Base-by-base conservation (phyloP, 2,329 filamentous ascomycete species). In the Cyphellophora europaea region DNA sequence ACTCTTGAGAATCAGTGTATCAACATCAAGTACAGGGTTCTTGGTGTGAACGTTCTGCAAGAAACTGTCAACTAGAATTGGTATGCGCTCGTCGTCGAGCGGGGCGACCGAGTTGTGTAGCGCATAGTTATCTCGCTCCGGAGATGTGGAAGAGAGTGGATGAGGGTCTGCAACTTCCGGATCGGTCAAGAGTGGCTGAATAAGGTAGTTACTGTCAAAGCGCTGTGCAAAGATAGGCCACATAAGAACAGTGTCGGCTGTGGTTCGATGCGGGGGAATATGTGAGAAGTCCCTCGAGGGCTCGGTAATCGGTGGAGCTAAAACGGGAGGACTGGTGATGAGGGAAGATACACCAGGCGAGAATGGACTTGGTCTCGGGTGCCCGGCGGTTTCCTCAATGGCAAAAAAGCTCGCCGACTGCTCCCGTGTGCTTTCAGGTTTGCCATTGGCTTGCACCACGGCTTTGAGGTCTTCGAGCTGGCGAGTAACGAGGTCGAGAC, bases 1-100 rank as follows among this genome's bases (percentile, higher is more conserved):
- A 6, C 50, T 47, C 19, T 48, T 42, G 5, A 37, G 18, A 5
- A 51, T 30, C 5, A 60, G 40, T 2, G 43, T 34, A 17, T 52
- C 51, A 2, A 50, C 36, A 32, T 59, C 52, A 2, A 59, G 41
- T 4, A 61, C 53, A 3, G 58, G 58, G 39, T 61, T 58, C 33
- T 58, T 58, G 4, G 50, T 58, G 38, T 59, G 56, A 2, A 59
- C 55, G 31, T 48, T 46, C 15, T 48, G 41, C 3, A 60, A 43
- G 31, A 59, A 59, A 10, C 40, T 35, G 12, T 57, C 48, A 10
- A 59, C 44, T 11, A 58, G 39, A 5, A 32, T 11, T 3, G 43
- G 49, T 2, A 58, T 52, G n/a, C 48, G 44, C 14, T 54, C 51
- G 16, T 56, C 55, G 6, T 43, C 17, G 4, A 48, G 37, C 5